Conservation (phyloP, 2,329 filamentous ascomycete species). For the Stachybotrys chlorohalonatus region DNA sequence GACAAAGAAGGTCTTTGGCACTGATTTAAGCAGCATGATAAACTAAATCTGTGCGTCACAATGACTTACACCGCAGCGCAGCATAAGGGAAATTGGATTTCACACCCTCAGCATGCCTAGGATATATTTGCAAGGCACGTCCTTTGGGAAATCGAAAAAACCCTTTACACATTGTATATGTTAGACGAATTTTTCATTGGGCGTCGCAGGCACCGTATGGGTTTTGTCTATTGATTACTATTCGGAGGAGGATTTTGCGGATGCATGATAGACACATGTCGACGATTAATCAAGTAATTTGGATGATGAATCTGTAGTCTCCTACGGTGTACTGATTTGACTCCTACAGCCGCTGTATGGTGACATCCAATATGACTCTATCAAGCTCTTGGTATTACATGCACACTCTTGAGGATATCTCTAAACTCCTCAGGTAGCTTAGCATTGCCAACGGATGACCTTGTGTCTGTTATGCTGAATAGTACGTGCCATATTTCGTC, state of each 20-base stretch:
- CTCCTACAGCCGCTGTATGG: too few species aligned
- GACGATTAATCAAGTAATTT: slow-evolving; percentile 20
- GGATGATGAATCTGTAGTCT: not conserved
- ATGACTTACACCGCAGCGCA: slow-evolving; percentile 6
- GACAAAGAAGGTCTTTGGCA: slow-evolving; percentile 46
- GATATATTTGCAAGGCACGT: slow-evolving; percentile 19
- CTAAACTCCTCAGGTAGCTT: not conserved
- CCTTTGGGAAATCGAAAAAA: slow-evolving; percentile 5
- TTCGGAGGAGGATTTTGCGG: not conserved
- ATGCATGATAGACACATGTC: slow-evolving; percentile 20
- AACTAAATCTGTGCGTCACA: slow-evolving; percentile 7
- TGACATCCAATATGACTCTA: too few species aligned
- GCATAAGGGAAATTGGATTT: slow-evolving; percentile 16
- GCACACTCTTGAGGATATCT: not conserved
- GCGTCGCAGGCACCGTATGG: slow-evolving; percentile 16
- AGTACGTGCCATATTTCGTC: too few species aligned
- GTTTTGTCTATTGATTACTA: slow-evolving; percentile 6
- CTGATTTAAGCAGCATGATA: slow-evolving; percentile 40
- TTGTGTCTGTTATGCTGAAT: not conserved
- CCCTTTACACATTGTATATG: not conserved
- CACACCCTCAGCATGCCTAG: slow-evolving; percentile 14
- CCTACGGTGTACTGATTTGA: too few species aligned
- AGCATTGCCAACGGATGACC: not conserved
- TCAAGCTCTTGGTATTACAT: too few species aligned
- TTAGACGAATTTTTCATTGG: slow-evolving; percentile 5